These are phyloP conservation scores for Pythium myriotylum DNA, from an alignment of 352 stramenopile genomes.

Conservation along the genomic window DNA sequence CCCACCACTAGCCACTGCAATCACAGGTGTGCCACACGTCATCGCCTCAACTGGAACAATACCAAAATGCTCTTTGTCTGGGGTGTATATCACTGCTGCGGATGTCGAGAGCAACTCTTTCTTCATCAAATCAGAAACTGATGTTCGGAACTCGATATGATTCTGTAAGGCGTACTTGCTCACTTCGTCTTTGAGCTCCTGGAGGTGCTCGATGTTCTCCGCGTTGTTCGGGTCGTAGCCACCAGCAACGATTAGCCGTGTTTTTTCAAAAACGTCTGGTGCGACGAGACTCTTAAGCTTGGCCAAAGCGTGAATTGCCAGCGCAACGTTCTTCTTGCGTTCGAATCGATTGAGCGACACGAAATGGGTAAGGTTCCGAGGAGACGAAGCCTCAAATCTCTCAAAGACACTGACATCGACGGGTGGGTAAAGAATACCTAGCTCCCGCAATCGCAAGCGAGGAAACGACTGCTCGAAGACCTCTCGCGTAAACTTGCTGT, in stretches of 20 bases:
- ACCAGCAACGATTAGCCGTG: slow-evolving; percentile 93
- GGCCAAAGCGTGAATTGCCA: slow-evolving; percentile 86
- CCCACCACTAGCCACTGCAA: slow-evolving; percentile 95
- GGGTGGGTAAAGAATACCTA: slow-evolving; percentile 94
- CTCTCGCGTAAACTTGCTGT: slow-evolving; percentile 94
- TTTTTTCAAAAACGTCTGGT: slow-evolving; percentile 41
- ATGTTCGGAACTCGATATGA: slow-evolving; percentile 89
- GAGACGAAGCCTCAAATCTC: slow-evolving; percentile 32
- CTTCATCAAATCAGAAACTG: slow-evolving; percentile 88
- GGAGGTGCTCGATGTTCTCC: slow-evolving; percentile 96
- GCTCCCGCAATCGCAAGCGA: slow-evolving; percentile 47
- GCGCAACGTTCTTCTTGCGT: slow-evolving; percentile 97
- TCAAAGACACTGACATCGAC: slow-evolving; percentile 87
- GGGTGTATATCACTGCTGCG: slow-evolving; percentile 95
- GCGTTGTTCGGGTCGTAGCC: slow-evolving; percentile 95
- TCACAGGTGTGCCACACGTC: slow-evolving; percentile 92
- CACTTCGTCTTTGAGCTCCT: slow-evolving; percentile 87
- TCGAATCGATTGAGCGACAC: slow-evolving; percentile 99
- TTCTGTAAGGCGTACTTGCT: slow-evolving; percentile 44
- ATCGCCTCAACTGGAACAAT: slow-evolving; percentile 99
- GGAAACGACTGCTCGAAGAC: slow-evolving; percentile 92
- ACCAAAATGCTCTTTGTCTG: slow-evolving; percentile 98
- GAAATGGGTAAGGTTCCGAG: slow-evolving; percentile 67
- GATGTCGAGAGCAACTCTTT: slow-evolving; percentile 84
- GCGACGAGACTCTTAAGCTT: slow-evolving; percentile 49